Evolutionary conservation across 2,329 filamentous ascomycete species (phyloP).

Genomic region (Claviceps sp.): DNA sequence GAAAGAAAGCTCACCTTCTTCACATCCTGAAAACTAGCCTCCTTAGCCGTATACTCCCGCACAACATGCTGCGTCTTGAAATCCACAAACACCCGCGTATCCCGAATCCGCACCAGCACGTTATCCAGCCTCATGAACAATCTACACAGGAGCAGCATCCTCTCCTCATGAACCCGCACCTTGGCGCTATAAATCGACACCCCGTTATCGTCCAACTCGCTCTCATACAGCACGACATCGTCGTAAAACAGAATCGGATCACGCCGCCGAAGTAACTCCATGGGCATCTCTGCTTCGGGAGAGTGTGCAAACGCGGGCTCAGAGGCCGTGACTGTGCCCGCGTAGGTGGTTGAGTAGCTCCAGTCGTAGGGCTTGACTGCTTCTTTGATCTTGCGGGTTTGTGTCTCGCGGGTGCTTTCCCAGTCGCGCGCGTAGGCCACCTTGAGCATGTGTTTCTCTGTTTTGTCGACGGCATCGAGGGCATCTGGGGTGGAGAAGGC

Average conservation of each 20-base stretch:
- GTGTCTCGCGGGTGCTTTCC: constrained; percentile 54
- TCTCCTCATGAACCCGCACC: constrained; percentile 78
- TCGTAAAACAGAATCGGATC: constrained; percentile 96
- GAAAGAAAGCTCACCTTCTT: constrained; percentile 41
- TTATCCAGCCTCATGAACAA: constrained; percentile 91
- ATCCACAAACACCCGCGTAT: constrained; percentile 86
- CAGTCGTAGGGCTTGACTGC: constrained; percentile 95
- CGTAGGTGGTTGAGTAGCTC: constrained; percentile 88
- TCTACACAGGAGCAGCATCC: constrained; percentile 71
- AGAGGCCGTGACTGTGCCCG: constrained; percentile 40
- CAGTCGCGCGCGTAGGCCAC: constrained; percentile 88
- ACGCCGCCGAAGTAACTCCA: constrained; percentile 73
- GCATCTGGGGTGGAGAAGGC: constrained; percentile 78
- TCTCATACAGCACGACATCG: constrained; percentile 91
- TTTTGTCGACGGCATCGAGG: constrained; percentile 87
- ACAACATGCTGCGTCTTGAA: constrained; percentile 69
- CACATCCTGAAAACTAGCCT: constrained; percentile 66
- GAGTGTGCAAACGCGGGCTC: constrained; percentile 7
- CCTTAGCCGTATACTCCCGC: constrained; percentile 79
- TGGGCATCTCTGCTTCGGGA: constrained; percentile 48
- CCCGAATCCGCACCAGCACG: constrained; percentile 74
- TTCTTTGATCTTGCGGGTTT: constrained; percentile 78
- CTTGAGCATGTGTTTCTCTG: constrained; percentile 76
- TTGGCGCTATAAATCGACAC: constrained; percentile 86
- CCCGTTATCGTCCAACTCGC: constrained; percentile 94